phyloP scores from a whole-genome alignment of 2,329 filamentous ascomycete species.

The Mycosphaerelloides madeirae region DNA sequence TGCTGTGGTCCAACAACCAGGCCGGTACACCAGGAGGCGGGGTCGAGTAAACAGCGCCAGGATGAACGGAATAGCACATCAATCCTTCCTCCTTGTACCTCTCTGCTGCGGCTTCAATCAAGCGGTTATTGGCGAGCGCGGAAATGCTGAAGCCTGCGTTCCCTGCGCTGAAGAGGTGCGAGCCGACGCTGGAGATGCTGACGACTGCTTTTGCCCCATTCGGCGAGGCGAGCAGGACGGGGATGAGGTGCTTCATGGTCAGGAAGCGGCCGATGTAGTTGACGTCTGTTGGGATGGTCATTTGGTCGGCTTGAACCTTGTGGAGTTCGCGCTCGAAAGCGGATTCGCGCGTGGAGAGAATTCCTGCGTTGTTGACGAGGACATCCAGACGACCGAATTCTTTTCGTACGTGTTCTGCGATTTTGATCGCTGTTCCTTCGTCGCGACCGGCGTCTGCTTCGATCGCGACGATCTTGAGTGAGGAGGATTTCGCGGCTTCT shows the following conservation, averaged over 20 bases:
- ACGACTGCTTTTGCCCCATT: slow-evolving; percentile 39
- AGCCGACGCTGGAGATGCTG: slow-evolving; percentile 24
- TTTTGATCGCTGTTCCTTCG: slow-evolving; percentile 33
- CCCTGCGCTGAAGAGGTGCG: slow-evolving; percentile 27
- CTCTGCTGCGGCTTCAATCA: neutral
- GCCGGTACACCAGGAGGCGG: neutral
- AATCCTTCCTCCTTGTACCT: neutral
- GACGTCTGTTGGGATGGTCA: slow-evolving; percentile 36
- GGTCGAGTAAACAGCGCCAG: neutral
- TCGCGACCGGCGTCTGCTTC: slow-evolving; percentile 36
- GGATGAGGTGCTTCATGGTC: slow-evolving; percentile 40
- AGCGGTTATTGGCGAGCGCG: neutral
- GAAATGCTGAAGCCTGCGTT: slow-evolving; percentile 32
- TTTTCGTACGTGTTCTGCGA: slow-evolving; percentile 21
- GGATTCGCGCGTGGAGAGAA: slow-evolving; percentile 7
- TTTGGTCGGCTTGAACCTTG: slow-evolving; percentile 31
- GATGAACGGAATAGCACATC: neutral
- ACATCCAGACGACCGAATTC: slow-evolving; percentile 27
- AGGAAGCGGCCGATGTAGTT: slow-evolving; percentile 45
- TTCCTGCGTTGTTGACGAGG: slow-evolving; percentile 35
- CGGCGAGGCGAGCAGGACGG: slow-evolving; percentile 23
- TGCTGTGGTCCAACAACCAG: slow-evolving; percentile 1
- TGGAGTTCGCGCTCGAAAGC: slow-evolving; percentile 24
- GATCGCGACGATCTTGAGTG: slow-evolving; percentile 41
- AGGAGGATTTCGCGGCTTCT: slow-evolving; percentile 31